Evolutionary conservation across 2,329 filamentous ascomycete species (phyloP).

Genomic region (Paecilomyces variotii): DNA sequence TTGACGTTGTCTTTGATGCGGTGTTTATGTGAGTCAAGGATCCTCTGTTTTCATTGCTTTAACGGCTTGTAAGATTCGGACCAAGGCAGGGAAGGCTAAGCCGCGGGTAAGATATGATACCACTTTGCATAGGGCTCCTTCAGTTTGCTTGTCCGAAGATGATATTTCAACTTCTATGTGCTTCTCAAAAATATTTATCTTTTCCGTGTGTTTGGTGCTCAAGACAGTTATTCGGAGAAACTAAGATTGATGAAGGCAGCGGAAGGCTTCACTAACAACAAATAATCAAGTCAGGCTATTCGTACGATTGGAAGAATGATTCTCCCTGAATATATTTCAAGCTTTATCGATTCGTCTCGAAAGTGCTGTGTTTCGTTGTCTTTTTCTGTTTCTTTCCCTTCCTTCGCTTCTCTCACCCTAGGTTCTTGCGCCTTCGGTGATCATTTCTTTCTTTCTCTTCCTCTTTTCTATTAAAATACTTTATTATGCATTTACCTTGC

Average conservation of each 20-base stretch:
- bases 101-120: not conserved
- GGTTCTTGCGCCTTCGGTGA: not conserved
- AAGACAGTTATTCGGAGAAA: not conserved
- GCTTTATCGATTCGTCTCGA: not conserved
- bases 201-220: not conserved
- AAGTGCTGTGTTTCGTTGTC: not conserved
- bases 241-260: not conserved
- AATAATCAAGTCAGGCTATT: not conserved
- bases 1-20: not conserved
- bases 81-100: not conserved
- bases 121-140: constrained; percentile 1
- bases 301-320: not conserved
- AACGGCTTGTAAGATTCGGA: not conserved
- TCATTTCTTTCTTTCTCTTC: not conserved
- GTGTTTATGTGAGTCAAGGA: not conserved
- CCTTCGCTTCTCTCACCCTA: not conserved
- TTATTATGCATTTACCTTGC: not conserved
- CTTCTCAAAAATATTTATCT: not conserved
- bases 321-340: not conserved
- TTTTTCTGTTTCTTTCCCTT: not conserved
- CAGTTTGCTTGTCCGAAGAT: not conserved
- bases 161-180: not conserved
- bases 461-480: not conserved
- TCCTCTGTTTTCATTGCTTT: not conserved
- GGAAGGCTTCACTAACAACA: not conserved